Percentiles rank a stretch among this genome's conserved stretches.
These are phyloP conservation scores for Peronospora tabacina DNA, from an alignment of 352 stramenopile species.

Conservation along the genomic window DNA sequence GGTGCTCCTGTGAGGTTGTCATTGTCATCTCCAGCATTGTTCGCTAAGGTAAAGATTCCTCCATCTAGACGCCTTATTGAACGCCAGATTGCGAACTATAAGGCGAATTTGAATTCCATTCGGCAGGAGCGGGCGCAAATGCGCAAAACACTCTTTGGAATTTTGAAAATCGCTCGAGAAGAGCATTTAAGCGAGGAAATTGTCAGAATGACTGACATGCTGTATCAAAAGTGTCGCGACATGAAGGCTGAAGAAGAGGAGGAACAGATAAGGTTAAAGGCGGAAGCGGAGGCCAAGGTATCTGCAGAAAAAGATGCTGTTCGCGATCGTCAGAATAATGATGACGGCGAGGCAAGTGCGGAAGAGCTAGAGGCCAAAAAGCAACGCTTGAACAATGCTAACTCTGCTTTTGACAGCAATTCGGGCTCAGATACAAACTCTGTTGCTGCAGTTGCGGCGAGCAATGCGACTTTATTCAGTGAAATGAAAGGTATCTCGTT, in stretches of 20 bases:
- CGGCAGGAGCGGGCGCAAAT: constrained; percentile 38
- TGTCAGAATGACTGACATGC: constrained; percentile 40
- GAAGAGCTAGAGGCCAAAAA: constrained; percentile 39
- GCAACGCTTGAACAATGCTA: constrained; percentile 13
- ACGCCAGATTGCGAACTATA: constrained; percentile 63
- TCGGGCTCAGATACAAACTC: not conserved
- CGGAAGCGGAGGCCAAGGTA: constrained; percentile 20
- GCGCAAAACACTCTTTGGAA: constrained; percentile 40
- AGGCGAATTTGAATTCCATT: constrained; percentile 46
- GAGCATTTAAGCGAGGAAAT: constrained; percentile 54
- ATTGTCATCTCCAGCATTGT: constrained; percentile 36
- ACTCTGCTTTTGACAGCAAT: constrained; percentile 7
- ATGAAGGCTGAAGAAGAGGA: constrained; percentile 46
- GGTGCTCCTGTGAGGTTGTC: constrained; percentile 21
- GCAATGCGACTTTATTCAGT: constrained; percentile 11
- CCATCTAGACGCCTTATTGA: constrained; percentile 58
- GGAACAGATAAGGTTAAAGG: constrained; percentile 25
- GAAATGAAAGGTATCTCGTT: constrained; percentile 33
- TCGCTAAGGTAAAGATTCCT: constrained; percentile 52
- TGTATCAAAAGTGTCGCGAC: constrained; percentile 49
- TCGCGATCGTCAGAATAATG: constrained; percentile 3
- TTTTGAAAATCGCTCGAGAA: constrained; percentile 54
- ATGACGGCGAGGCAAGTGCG: constrained; percentile 8
- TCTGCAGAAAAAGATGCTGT: constrained; percentile 15
- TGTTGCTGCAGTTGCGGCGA: not conserved